Base-by-base conservation (phyloP, 345 rosid genomes). In the Gossypium raimondii region DNA sequence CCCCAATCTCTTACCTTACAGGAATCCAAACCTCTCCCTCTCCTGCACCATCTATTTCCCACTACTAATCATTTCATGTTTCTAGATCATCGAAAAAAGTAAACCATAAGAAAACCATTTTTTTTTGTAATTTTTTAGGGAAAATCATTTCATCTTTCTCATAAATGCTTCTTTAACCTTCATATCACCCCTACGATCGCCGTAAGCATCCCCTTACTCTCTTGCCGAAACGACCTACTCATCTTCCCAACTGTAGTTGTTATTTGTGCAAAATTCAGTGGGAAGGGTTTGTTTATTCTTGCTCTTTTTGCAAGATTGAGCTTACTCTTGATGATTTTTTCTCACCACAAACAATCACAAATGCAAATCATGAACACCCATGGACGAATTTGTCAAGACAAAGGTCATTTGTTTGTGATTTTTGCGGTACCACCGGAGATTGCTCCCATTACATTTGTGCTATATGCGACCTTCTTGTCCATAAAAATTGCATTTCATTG, bases 331-430 rank as follows among this genome's bases (percentile, higher is more conserved):
- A 24, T 11, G 71, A 47, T 44, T 16, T 14, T 2, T 20, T 1
- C 11, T 7, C 53, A 2, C 71, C 18, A 2, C 9, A 0, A 4
- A 29, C 18, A 7, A 29, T 14, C 9, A 29, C 3, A 0, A 2
- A 9, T 43, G 7, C 14, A 41, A n/a, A 14, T 64, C 24, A 64
- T 64, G 24, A 64, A 41, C 48, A 38, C 7, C 50, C 50, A 1
- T 64, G 44, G 44, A 63, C 10, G n/a, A 48, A 38, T 38, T 1
- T 59, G 12, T 24, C 38, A 11, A 22, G 64, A 22, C 64, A 11
- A 25, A 59, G 74, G 73, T 29, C 73, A 1, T 77, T 74, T 18
- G 17, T 45, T 16, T 81, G 81, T 41, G 73, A 81, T 70, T 80
- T 69, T 25, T 81, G 81, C 41, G 81, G 81, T 6, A 44, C 0